Conservation (phyloP, 1,139 yeast species). For the Diutina scorzettiae region DNA sequence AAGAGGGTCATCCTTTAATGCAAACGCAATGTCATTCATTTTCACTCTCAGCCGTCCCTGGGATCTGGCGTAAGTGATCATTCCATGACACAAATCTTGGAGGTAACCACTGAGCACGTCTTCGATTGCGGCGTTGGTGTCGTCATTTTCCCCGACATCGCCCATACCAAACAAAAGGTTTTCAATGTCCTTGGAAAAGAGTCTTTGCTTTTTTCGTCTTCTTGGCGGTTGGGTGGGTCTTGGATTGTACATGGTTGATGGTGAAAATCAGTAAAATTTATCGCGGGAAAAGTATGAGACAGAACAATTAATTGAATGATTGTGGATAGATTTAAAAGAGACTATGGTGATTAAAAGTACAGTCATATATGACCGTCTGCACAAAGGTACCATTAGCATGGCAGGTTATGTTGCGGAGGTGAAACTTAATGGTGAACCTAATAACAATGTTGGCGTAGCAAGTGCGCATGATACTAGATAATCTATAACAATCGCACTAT, state of each 20-base stretch:
- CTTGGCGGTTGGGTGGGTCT: neutral
- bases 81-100: constrained; percentile 36
- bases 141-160: constrained; percentile 70
- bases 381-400: too few relatives aligned
- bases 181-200: constrained; percentile 57
- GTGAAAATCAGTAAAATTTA: too few relatives aligned
- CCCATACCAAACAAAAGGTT: constrained; percentile 78
- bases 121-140: constrained; percentile 69
- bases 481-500: too few relatives aligned
- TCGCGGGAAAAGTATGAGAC: too few relatives aligned
- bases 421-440: too few relatives aligned
- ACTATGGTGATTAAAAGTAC: too few relatives aligned
- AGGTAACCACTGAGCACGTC: constrained; percentile 74
- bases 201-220: constrained; percentile 22
- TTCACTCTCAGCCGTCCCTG: constrained; percentile 60
- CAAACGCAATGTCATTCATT: constrained; percentile 82
- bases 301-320: too few relatives aligned
- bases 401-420: too few relatives aligned
- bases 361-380: too few relatives aligned
- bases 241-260: neutral
- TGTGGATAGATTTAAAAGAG: too few relatives aligned
- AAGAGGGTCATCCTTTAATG: constrained; percentile 67
- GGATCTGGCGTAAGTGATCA: constrained; percentile 26
- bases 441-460: too few relatives aligned
- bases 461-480: too few relatives aligned